A percentile compares a stretch with the other conserved stretches of the same genome.
Conservation (phyloP, 164 flowering plant genomes). For the Amborella trichopoda region DNA sequence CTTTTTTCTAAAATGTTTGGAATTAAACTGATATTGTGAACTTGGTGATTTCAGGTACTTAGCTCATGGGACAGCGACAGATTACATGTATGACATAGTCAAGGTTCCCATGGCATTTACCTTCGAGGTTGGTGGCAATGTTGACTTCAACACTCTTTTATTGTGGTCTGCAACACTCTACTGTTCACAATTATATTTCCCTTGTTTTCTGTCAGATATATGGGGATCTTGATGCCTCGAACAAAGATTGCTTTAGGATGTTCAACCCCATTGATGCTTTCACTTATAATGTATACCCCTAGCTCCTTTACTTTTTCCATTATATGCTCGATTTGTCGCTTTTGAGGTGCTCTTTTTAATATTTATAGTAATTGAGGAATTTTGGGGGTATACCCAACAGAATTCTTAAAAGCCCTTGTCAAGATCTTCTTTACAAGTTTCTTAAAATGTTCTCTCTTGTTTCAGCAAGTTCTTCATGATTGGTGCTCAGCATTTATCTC, state of each 20-base stretch:
- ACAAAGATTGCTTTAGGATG: slow-evolving; percentile 88
- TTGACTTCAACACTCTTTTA: slow-evolving; percentile 1
- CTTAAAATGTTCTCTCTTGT: slow-evolving; percentile 11
- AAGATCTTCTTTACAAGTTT: too few relatives aligned
- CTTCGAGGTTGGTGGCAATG: slow-evolving; percentile 64
- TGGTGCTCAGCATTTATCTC: slow-evolving; percentile 80
- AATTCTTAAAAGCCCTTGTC: background rate
- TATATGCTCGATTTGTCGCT: background rate
- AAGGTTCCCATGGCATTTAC: slow-evolving; percentile 96
- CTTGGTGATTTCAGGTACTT: slow-evolving; percentile 44
- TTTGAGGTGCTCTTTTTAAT: background rate
- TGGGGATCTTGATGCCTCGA: slow-evolving; percentile 65
- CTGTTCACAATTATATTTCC: background rate
- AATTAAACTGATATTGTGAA: background rate
- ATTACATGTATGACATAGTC: slow-evolving; percentile 76
- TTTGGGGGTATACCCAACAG: too few relatives aligned
- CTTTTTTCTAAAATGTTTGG: background rate
- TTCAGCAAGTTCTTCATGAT: slow-evolving; percentile 77
- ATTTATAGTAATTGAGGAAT: background rate
- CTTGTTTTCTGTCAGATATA: slow-evolving; percentile 44
- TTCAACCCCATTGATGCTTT: slow-evolving; percentile 72
- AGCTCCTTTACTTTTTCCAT: slow-evolving; percentile 3
- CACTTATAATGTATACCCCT: slow-evolving; percentile 74
- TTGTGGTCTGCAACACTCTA: background rate
- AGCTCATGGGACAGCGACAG: slow-evolving; percentile 99